Base-by-base conservation (phyloP, 768 basidiomycete species). In the Kwoniella bestiolae region DNA sequence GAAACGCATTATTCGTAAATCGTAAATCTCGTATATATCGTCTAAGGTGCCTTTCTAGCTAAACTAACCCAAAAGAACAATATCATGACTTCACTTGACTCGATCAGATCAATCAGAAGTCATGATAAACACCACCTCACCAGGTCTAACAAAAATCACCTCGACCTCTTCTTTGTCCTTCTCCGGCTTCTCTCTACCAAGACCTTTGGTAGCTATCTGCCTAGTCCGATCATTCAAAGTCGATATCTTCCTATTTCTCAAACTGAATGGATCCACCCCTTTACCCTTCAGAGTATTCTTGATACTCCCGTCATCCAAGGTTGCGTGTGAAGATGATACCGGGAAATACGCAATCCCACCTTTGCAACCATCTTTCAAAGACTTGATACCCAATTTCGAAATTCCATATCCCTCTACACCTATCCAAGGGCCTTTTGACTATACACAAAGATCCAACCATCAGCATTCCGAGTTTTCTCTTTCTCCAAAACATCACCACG, bases 381-480 rank as follows among this genome's bases (percentile, higher is more conserved):
- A 71, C 8, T 55, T 45, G 28, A 77, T 41, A 28, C 65, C 74
- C 38, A 63, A 64, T 41, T 70, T 59, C 2, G 61, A 60, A 16
- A 66, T 38, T 38, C 71, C 71, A 21, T 74, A 66, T 16, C 72
- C 63, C 58, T 80, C 78, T 3, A 80, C 56, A 11, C 79, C 79
- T 2, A 80, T 67, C 78, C 77, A 80, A 21, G 75, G 70, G 8
- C 78, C 79, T n/a, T 32, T 25, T 28, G 69, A 62, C 75, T 76
- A 45, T 9, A 23, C 49, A 31, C 21, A 12, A 9, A 38, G 3
- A 12, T 23, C 21, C 9, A 35, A 55, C 11, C 6, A 12, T 32
- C 31, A 50, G 41, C 23, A 29, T 41, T 0, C n/a, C n/a, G n/a
- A n/a, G n/a, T n/a, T n/a, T n/a, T n/a, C n/a, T n/a, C n/a, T n/a